Evolutionary conservation across 805 yeast species (phyloP), one percentile per base, ranked within the genome.

Genomic region (Blastobotrys americana): DNA sequence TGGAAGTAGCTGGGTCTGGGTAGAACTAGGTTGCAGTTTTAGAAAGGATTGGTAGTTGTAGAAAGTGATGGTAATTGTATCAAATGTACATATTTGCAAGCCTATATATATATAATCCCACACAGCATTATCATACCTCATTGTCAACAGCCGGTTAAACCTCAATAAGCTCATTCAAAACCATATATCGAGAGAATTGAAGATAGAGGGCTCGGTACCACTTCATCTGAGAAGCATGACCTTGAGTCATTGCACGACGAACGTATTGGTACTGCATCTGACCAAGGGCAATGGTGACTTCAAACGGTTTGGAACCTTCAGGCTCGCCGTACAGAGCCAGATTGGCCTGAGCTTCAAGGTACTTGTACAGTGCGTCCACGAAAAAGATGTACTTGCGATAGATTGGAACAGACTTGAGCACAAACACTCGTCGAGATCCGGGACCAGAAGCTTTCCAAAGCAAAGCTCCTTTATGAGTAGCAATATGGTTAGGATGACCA

Each of bases 181-280:
- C 78, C 70, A 85, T 76, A 64, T 87, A 90, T 49, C 89, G 71
- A 48, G 95, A 82, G 44, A 80, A 63, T 4, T 76, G 47, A 58
- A 93, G 69, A 96, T 97, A 93, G 1, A 87, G 81, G 68, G 84
- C 84, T 53, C 98, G 72, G 62, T 82, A 93, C 97, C 97, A 90
- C 5, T 83, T 89, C 84, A 93, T 84, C 62, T 93, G 98, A 1
- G 95, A 78, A 50, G 71, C 71, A 64, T 93, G 97, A 2, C 84
- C 95, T 51, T 72, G 71, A 2, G 80, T 66, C 96, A 90, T 87
- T 3, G 95, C 84, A 0, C 82, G 73, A 44, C 80, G 69, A 3
- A 73, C 57, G 10, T 16, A 67, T 61, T 52, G 65, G 41, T 51
- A 55, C 44, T 51, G 54, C 37, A 37, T 31, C 45, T 45, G 49